phyloP scores from a whole-genome alignment of 805 yeast species.

The Sugiyamaella mastotermitis region DNA sequence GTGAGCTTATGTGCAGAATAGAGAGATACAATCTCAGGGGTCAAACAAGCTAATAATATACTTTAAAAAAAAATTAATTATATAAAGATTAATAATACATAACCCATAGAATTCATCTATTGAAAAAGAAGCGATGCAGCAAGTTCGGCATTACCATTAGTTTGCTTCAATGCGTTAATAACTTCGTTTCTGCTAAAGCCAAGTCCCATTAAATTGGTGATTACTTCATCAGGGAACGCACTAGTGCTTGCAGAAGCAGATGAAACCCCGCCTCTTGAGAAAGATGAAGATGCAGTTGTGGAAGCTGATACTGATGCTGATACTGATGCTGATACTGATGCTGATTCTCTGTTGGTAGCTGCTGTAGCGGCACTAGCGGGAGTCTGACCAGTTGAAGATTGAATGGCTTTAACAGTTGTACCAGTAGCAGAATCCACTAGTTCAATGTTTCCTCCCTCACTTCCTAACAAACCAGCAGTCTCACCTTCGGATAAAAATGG shows the following conservation, averaged over 20 bases:
- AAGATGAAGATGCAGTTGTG: not conserved
- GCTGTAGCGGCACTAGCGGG: conserved; percentile 12
- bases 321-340: not conserved
- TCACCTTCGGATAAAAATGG: conserved; percentile 70
- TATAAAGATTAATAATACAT: no score
- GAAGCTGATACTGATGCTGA: not conserved
- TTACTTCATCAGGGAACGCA: conserved; percentile 29
- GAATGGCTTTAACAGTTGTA: not conserved
- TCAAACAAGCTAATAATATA: no score
- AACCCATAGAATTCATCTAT: no score
- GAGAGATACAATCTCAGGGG: no score
- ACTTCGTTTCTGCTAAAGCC: conserved; percentile 71
- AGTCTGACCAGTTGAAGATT: conserved; percentile 3
- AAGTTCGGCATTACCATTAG: conserved; percentile 73
- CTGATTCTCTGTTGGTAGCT: not conserved
- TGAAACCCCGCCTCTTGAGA: not conserved
- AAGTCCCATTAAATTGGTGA: conserved; percentile 49
- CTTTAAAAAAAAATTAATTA: no score
- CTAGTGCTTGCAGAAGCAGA: conserved; percentile 10
- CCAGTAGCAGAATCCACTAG: conserved; percentile 20
- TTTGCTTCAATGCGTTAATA: conserved; percentile 52
- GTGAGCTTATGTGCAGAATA: no score
- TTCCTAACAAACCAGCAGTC: conserved; percentile 40
- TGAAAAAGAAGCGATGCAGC: conserved; percentile 76
- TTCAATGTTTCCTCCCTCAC: conserved; percentile 19